phyloP scores from a whole-genome alignment of 2,329 filamentous ascomycete genomes.

The Pseudogymnoascus sp. region DNA sequence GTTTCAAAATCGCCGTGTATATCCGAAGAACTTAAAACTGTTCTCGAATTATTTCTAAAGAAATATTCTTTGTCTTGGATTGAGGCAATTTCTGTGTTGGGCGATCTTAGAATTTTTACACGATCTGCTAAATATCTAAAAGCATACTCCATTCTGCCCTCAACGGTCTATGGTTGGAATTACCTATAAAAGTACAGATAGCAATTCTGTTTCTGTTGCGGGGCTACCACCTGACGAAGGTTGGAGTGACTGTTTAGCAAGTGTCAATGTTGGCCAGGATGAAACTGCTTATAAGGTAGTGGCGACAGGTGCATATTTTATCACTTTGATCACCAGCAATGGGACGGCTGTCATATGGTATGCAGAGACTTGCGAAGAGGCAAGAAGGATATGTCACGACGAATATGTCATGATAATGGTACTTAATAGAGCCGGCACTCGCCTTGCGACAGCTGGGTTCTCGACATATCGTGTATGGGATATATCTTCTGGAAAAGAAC shows the following conservation, averaged over 20 bases:
- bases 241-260: background rate
- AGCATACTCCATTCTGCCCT: constrained; percentile 12
- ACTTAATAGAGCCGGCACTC: background rate
- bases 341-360: constrained; percentile 20
- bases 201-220: background rate
- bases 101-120: background rate
- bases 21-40: background rate
- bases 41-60: background rate
- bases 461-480: background rate
- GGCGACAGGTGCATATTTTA: constrained; percentile 19
- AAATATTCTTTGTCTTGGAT: background rate
- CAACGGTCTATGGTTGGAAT: background rate
- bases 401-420: background rate
- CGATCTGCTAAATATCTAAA: background rate
- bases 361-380: constrained; percentile 19
- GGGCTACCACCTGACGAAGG: background rate
- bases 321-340: constrained; percentile 16
- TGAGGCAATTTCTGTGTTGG: background rate
- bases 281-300: constrained; percentile 11
- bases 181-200: background rate
- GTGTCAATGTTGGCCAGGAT: background rate
- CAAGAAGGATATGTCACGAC: constrained; percentile 16
- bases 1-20: background rate
- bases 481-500: background rate
- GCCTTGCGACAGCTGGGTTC: background rate